Evolutionary conservation across 768 basidiomycete species (phyloP).

Genomic region (Neoboletus subvelutipes): DNA sequence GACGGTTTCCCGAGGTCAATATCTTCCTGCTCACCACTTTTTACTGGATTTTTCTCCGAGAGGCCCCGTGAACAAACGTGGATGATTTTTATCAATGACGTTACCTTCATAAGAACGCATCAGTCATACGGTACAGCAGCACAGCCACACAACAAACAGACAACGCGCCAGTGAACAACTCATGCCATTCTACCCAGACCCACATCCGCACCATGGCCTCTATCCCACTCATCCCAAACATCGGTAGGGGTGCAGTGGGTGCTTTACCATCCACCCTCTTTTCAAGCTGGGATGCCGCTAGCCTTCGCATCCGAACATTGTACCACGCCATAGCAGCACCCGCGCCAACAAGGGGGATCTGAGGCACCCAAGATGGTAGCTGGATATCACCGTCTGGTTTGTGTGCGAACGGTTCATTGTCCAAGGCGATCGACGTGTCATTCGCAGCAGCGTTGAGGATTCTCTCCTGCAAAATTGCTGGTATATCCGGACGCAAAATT

Average conservation of each 20-base stretch:
- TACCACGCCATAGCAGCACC: slow-evolving; percentile 69
- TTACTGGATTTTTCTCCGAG: slow-evolving; percentile 5
- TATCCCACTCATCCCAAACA: slow-evolving; percentile 36
- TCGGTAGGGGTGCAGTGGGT: slow-evolving; percentile 5
- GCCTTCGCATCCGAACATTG: slow-evolving; percentile 50
- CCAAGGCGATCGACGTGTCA: slow-evolving; percentile 18
- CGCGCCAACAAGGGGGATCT: slow-evolving; percentile 64
- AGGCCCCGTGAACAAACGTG: too few relatives aligned
- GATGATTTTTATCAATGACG: slow-evolving; percentile 4
- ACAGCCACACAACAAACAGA: slow-evolving; percentile 3
- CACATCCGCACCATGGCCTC: slow-evolving; percentile 46
- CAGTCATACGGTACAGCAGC: not conserved
- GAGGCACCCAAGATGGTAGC: slow-evolving; percentile 34
- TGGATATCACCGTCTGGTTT: slow-evolving; percentile 36
- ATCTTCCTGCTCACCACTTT: not conserved
- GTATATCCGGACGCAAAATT: slow-evolving; percentile 60
- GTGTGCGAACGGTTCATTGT: slow-evolving; percentile 35
- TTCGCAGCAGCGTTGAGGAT: not conserved
- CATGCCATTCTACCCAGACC: slow-evolving; percentile 37
- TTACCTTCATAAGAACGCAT: not conserved
- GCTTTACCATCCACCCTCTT: not conserved
- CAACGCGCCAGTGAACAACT: not conserved
- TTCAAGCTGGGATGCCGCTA: slow-evolving; percentile 35
- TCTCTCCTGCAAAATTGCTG: slow-evolving; percentile 36
- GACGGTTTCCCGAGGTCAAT: too few relatives aligned